These are phyloP conservation scores for Crithidia bombi DNA, from an alignment of 208 protist species.

Conservation along the genomic window DNA sequence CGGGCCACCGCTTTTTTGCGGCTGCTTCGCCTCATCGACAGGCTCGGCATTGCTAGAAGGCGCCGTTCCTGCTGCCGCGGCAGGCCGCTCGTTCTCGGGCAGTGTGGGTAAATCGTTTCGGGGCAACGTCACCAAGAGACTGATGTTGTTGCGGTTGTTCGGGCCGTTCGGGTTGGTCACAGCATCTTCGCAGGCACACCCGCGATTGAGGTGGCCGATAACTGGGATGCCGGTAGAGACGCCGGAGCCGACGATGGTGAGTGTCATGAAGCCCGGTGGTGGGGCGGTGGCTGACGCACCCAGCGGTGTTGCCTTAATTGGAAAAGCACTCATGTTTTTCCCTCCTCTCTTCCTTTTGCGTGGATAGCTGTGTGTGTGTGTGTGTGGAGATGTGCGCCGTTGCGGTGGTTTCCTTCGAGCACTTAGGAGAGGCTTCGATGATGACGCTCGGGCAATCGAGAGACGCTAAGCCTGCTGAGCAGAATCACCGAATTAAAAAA, in stretches of 20 bases:
- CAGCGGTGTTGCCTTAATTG: slow-evolving; percentile 8
- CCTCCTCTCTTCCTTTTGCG: not conserved
- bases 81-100: too few species aligned
- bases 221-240: slow-evolving; percentile 87
- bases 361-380: too few species aligned
- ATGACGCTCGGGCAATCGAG: too few species aligned
- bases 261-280: slow-evolving; percentile 37
- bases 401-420: too few species aligned
- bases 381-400: too few species aligned
- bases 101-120: slow-evolving; percentile 9
- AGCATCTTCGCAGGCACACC: slow-evolving; percentile 81
- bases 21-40: not conserved
- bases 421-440: too few species aligned
- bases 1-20: not conserved
- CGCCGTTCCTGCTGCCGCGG: not conserved
- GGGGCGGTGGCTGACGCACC: slow-evolving; percentile 28
- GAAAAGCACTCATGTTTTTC: slow-evolving; percentile 15
- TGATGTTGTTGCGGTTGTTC: slow-evolving; percentile 87
- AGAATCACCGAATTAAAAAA: too few species aligned
- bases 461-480: too few species aligned
- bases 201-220: slow-evolving; percentile 72
- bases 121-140: slow-evolving; percentile 74
- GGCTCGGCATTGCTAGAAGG: not conserved
- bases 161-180: slow-evolving; percentile 53
- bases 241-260: slow-evolving; percentile 80